Conservation (phyloP, 2,329 filamentous ascomycete genomes). For the Ophiosphaerella herpotricha region DNA sequence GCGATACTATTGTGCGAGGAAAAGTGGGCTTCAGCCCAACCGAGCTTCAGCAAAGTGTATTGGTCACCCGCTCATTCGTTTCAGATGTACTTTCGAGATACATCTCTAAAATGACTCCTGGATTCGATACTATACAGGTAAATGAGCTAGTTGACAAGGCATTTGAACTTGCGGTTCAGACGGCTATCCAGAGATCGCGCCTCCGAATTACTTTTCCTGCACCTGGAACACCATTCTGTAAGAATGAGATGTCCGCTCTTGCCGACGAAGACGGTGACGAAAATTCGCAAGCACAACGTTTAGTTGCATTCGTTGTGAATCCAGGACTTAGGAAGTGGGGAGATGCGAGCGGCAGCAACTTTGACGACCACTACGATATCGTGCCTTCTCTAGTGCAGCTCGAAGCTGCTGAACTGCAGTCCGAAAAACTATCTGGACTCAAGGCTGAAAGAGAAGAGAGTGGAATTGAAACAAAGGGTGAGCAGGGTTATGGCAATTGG, state of each 20-base stretch:
- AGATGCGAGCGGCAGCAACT: slow-evolving; percentile 21
- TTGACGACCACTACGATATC: slow-evolving; percentile 22
- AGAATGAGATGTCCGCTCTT: slow-evolving; percentile 2
- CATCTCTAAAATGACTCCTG: neutral
- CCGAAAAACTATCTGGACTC: too few species aligned
- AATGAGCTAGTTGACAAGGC: slow-evolving; percentile 12
- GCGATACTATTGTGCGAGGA: neutral
- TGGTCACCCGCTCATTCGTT: neutral
- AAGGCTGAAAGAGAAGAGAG: too few species aligned
- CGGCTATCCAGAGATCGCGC: slow-evolving; percentile 19
- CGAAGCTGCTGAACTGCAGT: neutral
- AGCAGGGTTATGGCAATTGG: too few species aligned
- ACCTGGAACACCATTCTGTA: slow-evolving; percentile 3
- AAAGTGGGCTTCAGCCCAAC: neutral
- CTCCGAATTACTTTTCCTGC: slow-evolving; percentile 23
- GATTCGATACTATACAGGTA: slow-evolving; percentile 1
- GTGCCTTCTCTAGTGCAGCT: slow-evolving; percentile 9
- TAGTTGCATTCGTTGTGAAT: slow-evolving; percentile 19
- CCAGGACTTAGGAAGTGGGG: slow-evolving; percentile 34
- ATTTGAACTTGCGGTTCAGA: slow-evolving; percentile 15
- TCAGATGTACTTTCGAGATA: neutral
- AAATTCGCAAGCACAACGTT: neutral
- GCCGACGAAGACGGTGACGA: slow-evolving; percentile 15
- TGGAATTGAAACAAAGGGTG: too few species aligned
- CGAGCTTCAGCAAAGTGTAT: slow-evolving; percentile 1